Conservation (phyloP, 1,284 basidiomycete species). For the Naganishia albida region DNA sequence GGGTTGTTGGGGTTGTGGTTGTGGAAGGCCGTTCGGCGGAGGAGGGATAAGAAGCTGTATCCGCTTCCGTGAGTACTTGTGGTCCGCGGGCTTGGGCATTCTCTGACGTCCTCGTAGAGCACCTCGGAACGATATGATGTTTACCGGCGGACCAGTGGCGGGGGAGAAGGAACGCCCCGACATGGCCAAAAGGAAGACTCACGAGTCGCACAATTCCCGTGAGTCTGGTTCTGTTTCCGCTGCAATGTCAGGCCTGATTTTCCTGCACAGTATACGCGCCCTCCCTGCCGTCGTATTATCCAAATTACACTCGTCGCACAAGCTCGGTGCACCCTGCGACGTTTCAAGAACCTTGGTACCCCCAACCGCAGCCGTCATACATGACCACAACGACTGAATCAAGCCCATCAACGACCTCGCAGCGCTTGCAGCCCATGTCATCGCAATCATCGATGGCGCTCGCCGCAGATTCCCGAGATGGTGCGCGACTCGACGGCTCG, state of each 20-base stretch:
- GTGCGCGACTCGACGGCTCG: neutral
- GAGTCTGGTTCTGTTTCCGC: neutral
- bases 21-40: slow-evolving; percentile 41
- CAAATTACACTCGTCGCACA: slow-evolving; percentile 17
- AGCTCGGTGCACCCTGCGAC: slow-evolving; percentile 3
- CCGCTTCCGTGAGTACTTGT: slow-evolving; percentile 47
- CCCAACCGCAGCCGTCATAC: slow-evolving; percentile 9
- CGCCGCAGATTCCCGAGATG: neutral
- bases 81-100: neutral
- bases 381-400: slow-evolving; percentile 8
- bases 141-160: slow-evolving; percentile 23
- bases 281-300: slow-evolving; percentile 21
- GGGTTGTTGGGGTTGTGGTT: slow-evolving; percentile 37
- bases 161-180: slow-evolving; percentile 26
- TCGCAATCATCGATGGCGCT: slow-evolving; percentile 18
- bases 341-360: neutral
- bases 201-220: slow-evolving; percentile 29
- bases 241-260: neutral
- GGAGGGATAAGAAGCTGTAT: slow-evolving; percentile 41
- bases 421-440: slow-evolving; percentile 11
- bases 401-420: slow-evolving; percentile 8
- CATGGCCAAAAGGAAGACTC: slow-evolving; percentile 33
- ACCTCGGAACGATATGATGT: slow-evolving; percentile 40
- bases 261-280: slow-evolving; percentile 4
- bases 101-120: slow-evolving; percentile 37